Conservation (phyloP, 139 green algal genomes). For the Trebouxia sp. region DNA sequence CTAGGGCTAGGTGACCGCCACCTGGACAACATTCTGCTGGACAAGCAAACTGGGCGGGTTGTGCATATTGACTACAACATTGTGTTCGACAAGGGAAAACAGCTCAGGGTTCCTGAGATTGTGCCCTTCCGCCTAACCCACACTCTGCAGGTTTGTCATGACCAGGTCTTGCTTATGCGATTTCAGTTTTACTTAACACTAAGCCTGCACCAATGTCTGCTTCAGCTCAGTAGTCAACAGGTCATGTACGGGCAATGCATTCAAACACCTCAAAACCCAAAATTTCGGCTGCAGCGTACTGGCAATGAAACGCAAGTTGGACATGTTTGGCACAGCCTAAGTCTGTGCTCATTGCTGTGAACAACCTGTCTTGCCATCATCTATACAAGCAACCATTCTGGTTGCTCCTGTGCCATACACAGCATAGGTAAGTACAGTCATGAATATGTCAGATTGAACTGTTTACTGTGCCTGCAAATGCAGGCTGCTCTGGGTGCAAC, state of each 20-base stretch:
- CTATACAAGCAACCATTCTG: too few species aligned
- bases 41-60: slow-evolving; percentile 55
- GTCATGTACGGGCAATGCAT: too few species aligned
- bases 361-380: too few species aligned
- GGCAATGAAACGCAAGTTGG: too few species aligned
- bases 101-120: slow-evolving; percentile 83
- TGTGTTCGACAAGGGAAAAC: slow-evolving; percentile 67
- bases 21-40: slow-evolving; percentile 90
- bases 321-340: too few species aligned
- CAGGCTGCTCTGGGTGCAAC: slow-evolving; percentile 48
- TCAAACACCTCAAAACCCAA: too few species aligned
- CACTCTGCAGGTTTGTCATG: slow-evolving; percentile 43
- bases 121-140: slow-evolving; percentile 91
- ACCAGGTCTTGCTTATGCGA: neutral
- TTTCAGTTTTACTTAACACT: too few species aligned
- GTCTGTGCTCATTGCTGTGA: too few species aligned
- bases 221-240: too few species aligned
- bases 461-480: neutral
- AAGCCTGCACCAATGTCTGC: neutral
- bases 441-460: neutral
- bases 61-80: slow-evolving; percentile 79
- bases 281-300: too few species aligned
- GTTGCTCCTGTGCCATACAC: too few species aligned
- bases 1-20: slow-evolving; percentile 90
- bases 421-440: too few species aligned